Evolutionary conservation across 192 early-diverging fungal genomes (phyloP).

Genomic region (Rhizoclosmatium sp.): DNA sequence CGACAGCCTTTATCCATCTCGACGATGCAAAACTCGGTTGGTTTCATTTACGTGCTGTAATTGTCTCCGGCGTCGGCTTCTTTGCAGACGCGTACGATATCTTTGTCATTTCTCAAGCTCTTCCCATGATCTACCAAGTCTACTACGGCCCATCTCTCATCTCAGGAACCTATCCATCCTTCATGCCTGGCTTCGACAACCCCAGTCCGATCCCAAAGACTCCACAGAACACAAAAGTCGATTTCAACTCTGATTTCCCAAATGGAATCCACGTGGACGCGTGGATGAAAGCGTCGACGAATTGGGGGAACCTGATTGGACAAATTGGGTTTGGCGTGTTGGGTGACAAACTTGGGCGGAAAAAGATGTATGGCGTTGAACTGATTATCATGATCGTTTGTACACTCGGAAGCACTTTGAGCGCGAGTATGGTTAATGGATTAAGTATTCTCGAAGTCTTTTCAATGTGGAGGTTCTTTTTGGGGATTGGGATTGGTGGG

Average conservation of each 20-base stretch:
- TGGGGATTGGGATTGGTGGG: slow-evolving; percentile 93
- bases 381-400: slow-evolving; percentile 89
- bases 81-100: slow-evolving; percentile 80
- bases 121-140: slow-evolving; percentile 75
- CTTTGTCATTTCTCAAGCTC: slow-evolving; percentile 89
- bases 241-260: slow-evolving; percentile 28
- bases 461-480: slow-evolving; percentile 87
- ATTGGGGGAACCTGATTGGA: slow-evolving; percentile 89
- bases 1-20: slow-evolving; percentile 44
- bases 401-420: slow-evolving; percentile 81
- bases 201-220: slow-evolving; percentile 19
- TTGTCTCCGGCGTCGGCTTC: slow-evolving; percentile 55
- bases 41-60: slow-evolving; percentile 56
- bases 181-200: slow-evolving; percentile 11
- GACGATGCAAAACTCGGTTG: slow-evolving; percentile 55
- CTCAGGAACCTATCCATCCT: slow-evolving; percentile 13
- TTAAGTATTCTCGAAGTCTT: slow-evolving; percentile 74
- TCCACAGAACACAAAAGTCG: slow-evolving; percentile 30
- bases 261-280: slow-evolving; percentile 66
- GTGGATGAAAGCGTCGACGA: slow-evolving; percentile 86
- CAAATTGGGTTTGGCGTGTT: slow-evolving; percentile 89
- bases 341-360: slow-evolving; percentile 89
- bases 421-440: slow-evolving; percentile 71
- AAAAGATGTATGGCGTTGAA: slow-evolving; percentile 86
- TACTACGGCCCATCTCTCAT: slow-evolving; percentile 38